phyloP scores from a whole-genome alignment of 495 filamentous ascomycete species.

The Aspergillus affinis region DNA sequence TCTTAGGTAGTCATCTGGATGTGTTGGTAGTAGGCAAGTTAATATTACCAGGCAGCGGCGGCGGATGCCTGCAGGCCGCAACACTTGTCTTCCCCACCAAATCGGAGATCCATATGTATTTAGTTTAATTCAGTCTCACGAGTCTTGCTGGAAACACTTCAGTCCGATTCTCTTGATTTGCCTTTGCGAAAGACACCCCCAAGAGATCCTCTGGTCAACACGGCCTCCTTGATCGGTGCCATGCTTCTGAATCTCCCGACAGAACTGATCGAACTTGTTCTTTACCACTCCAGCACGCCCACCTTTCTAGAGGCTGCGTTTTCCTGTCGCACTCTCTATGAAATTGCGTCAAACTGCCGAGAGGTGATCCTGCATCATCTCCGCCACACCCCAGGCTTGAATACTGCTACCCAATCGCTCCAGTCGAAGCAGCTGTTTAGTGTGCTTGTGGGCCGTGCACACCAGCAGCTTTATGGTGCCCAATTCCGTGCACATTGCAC shows the following conservation, averaged over 20 bases:
- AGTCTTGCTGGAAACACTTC: neutral
- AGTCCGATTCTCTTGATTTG: neutral
- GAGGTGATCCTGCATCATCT: constrained; percentile 37
- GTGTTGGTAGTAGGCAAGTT: too few relatives aligned
- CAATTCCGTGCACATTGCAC: constrained; percentile 28
- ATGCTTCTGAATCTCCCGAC: constrained; percentile 40
- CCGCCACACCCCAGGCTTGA: constrained; percentile 30
- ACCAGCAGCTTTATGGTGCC: constrained; percentile 33
- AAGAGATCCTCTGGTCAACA: neutral
- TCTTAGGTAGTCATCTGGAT: too few relatives aligned
- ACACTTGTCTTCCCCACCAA: neutral
- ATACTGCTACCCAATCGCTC: constrained; percentile 14
- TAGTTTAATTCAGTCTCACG: neutral
- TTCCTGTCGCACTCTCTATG: constrained; percentile 59
- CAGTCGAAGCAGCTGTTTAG: constrained; percentile 28
- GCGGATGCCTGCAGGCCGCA: neutral
- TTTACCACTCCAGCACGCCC: constrained; percentile 32
- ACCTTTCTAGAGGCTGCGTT: constrained; percentile 37
- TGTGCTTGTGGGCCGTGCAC: constrained; percentile 24
- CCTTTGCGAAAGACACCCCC: neutral
- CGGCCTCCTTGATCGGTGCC: neutral
- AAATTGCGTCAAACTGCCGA: constrained; percentile 75
- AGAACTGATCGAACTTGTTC: constrained; percentile 43
- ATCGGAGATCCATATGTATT: neutral
- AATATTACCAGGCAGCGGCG: too few relatives aligned